Conservation (phyloP, 345 rosid genomes). For the Conringia planisiliqua region DNA sequence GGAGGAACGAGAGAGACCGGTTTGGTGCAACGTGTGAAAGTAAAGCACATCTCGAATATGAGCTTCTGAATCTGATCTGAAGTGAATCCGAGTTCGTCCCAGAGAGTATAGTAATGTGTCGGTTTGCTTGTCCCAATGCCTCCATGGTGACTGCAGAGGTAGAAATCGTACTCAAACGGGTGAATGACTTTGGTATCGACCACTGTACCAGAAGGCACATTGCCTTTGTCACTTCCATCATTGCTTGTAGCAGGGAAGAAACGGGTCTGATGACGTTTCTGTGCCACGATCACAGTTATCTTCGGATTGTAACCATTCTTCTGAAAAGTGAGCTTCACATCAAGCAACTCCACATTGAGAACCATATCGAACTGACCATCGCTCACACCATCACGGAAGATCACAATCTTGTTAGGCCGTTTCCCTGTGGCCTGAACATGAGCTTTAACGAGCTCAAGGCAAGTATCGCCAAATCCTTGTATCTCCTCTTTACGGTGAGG, state of each 20-base stretch:
- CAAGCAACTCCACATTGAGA: conserved; percentile 62
- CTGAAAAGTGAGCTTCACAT: conserved; percentile 46
- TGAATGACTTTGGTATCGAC: conserved; percentile 70
- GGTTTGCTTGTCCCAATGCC: conserved; percentile 89
- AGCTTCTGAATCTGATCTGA: conserved; percentile 71
- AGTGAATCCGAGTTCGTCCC: conserved; percentile 67
- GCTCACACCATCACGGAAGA: conserved; percentile 92
- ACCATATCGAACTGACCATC: conserved; percentile 93
- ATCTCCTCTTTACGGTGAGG: conserved; percentile 65
- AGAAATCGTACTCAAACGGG: conserved; percentile 77
- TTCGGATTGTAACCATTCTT: conserved; percentile 46
- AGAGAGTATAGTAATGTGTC: conserved; percentile 67
- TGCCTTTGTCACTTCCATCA: conserved; percentile 47
- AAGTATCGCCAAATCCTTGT: conserved; percentile 57
- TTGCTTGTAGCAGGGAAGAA: conserved; percentile 42
- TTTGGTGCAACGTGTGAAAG: conserved; percentile 84
- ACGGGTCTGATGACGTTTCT: conserved; percentile 80
- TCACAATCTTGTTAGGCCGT: conserved; percentile 57
- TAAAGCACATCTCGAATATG: conserved; percentile 74
- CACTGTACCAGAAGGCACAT: conserved; percentile 76
- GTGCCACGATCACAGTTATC: conserved; percentile 70
- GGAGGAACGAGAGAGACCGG: conserved; percentile 87
- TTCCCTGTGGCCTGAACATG: conserved; percentile 46
- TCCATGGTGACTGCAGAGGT: conserved; percentile 77
- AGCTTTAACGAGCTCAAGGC: conserved; percentile 59